Base-by-base conservation (phyloP, 768 basidiomycete species). In the Pholiota microspora region DNA sequence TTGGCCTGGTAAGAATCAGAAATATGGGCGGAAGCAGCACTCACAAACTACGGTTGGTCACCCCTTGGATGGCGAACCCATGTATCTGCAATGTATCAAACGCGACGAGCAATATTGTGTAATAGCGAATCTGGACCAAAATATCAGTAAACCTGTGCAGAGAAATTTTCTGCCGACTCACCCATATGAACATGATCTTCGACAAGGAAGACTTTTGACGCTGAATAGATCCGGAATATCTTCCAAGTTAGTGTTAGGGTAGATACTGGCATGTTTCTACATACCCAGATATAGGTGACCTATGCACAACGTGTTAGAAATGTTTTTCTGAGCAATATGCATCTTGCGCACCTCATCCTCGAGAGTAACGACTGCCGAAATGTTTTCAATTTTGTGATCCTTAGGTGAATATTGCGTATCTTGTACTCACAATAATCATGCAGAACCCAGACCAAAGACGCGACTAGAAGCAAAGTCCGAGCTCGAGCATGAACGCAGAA, bases 81-180 rank as follows among this genome's bases (percentile, higher is more conserved):
- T 80, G 77, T 27, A 77, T 79, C 56, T 79, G 77, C 3, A 72
- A 62, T 1, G 73, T 73, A 49, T 79, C 77, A 56, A 79, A 77
- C 3, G 75, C 54, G 1, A 77, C 59, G 9, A 78, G 70, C 4
- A 69, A 63, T 16, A 79, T 69, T 28, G 74, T 77, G 58, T 77
- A 80, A 56, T 80, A 80, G 40, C 77, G 71, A 25, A 79, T 74
- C 78, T 79, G 53, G 35, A 44, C 29, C 48, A 34, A 12, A 45
- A 8, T 7, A 5, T 23, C 10, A 23, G 21, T 7, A 25, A 31
- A 31, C 6, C 34, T 16, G 9, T 21, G 13, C 32, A 10, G 18
- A 24, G n/a, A 9, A 21, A 51, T 45, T 25, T 24, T 24, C n/a
- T 27, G 15, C 21, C 23, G 21, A 54, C 65, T 49, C 53, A 75